Percentiles rank a stretch among this genome's conserved stretches.
These are phyloP conservation scores for Colletotrichum sojae DNA, from an alignment of 2,329 filamentous ascomycete species.

Conservation along the genomic window DNA sequence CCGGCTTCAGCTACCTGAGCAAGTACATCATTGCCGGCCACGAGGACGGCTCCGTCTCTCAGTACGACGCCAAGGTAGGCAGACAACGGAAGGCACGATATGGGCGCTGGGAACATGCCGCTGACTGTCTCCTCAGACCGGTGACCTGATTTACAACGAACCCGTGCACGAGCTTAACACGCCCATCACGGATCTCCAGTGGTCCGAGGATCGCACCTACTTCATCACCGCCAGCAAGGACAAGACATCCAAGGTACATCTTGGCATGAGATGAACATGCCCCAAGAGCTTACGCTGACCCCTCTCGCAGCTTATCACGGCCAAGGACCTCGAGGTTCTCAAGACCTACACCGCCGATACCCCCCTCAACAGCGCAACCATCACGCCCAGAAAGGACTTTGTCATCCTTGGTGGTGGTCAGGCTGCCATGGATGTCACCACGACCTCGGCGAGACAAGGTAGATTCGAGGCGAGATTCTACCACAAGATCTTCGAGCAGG, in stretches of 20 bases:
- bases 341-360: conserved; percentile 96
- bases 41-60: conserved; percentile 93
- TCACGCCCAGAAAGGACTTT: conserved; percentile 96
- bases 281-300: conserved; percentile 8
- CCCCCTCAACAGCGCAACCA: conserved; percentile 93
- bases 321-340: conserved; percentile 88
- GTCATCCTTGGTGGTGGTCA: conserved; percentile 98
- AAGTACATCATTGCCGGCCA: conserved; percentile 98
- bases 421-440: conserved; percentile 98
- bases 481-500: conserved; percentile 99
- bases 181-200: conserved; percentile 93
- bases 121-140: conserved; percentile 66
- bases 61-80: conserved; percentile 89
- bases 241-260: conserved; percentile 87
- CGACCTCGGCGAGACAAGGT: conserved; percentile 92
- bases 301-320: conserved; percentile 77
- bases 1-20: conserved; percentile 93
- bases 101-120: not conserved
- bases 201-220: conserved; percentile 93
- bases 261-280: not conserved
- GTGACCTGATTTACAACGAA: conserved; percentile 85
- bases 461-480: conserved; percentile 99
- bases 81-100: conserved; percentile 2
- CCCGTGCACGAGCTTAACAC: conserved; percentile 88
- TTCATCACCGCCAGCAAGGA: conserved; percentile 99